Evolutionary conservation across 352 stramenopile species (phyloP).

Genomic region (Phytophthora citrophthora): DNA sequence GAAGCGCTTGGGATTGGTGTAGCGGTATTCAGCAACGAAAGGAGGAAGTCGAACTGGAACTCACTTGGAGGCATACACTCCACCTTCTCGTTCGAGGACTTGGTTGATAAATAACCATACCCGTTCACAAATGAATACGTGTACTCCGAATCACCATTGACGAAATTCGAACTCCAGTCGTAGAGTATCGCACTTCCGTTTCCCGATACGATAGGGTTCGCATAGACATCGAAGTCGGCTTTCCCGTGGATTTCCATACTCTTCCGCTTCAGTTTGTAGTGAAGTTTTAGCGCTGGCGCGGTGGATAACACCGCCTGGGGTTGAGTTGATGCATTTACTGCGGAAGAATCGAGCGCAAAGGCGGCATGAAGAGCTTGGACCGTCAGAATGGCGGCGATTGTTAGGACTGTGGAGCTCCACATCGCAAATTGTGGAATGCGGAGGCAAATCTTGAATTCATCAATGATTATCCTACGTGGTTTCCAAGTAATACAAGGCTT

Average conservation of each 20-base stretch:
- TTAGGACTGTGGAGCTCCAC: too few species aligned
- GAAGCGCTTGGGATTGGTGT: slow-evolving; percentile 20
- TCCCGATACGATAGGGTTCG: slow-evolving; percentile 16
- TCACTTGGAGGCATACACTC: background rate
- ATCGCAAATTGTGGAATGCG: too few species aligned
- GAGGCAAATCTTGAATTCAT: too few species aligned
- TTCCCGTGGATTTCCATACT: slow-evolving; percentile 25
- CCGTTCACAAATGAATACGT: slow-evolving; percentile 32
- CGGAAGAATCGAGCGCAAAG: too few species aligned
- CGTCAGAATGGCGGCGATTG: too few species aligned
- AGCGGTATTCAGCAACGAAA: slow-evolving; percentile 12
- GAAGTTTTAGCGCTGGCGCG: slow-evolving; percentile 13
- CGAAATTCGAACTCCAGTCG: slow-evolving; percentile 23
- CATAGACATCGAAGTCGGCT: slow-evolving; percentile 34
- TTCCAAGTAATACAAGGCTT: too few species aligned
- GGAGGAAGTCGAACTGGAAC: slow-evolving; percentile 7
- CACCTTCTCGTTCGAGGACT: background rate
- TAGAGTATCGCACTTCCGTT: slow-evolving; percentile 17
- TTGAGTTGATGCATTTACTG: too few species aligned
- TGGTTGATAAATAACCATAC: background rate
- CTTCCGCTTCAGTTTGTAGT: slow-evolving; percentile 26
- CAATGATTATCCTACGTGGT: too few species aligned
- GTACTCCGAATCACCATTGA: slow-evolving; percentile 6
- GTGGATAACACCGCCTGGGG: too few species aligned
- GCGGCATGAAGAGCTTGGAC: too few species aligned